Evolutionary conservation across 306 rosid genomes (phyloP).

Genomic region (Mucuna pruriens): DNA sequence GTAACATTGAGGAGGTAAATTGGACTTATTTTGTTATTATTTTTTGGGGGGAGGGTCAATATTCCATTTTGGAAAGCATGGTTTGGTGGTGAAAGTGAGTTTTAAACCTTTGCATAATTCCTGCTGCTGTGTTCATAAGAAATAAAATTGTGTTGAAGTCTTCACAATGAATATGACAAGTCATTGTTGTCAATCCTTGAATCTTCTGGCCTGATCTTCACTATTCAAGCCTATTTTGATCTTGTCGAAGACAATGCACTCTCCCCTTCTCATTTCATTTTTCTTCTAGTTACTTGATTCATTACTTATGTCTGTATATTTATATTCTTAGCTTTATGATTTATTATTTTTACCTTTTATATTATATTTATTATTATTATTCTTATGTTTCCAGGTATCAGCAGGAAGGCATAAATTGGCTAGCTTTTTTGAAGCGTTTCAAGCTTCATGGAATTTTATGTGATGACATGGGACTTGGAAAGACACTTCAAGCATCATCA

Average conservation of each 20-base stretch:
- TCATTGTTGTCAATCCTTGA: constrained; percentile 18
- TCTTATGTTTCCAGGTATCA: constrained; percentile 74
- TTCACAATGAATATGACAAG: constrained; percentile 2
- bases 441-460: constrained; percentile 99
- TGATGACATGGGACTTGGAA: constrained; percentile 99
- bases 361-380: background rate
- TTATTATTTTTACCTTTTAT: constrained; percentile 16
- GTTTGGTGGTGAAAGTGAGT: background rate
- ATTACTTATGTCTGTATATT: constrained; percentile 1
- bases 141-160: background rate
- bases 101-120: constrained; percentile 2
- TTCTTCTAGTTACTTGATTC: background rate
- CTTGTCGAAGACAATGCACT: background rate
- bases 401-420: constrained; percentile 98
- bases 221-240: constrained; percentile 28
- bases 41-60: background rate
- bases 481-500: constrained; percentile 97
- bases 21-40: background rate
- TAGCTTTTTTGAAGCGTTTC: constrained; percentile 93
- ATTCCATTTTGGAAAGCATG: constrained; percentile 22
- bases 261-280: background rate
- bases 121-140: background rate
- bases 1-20: constrained; percentile 88
- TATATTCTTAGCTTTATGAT: background rate
- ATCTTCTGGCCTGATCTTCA: constrained; percentile 9